Percentiles rank a stretch among this genome's conserved stretches.
phyloP scores from a whole-genome alignment of 768 basidiomycete species.

The Punctularia strigosozonata region DNA sequence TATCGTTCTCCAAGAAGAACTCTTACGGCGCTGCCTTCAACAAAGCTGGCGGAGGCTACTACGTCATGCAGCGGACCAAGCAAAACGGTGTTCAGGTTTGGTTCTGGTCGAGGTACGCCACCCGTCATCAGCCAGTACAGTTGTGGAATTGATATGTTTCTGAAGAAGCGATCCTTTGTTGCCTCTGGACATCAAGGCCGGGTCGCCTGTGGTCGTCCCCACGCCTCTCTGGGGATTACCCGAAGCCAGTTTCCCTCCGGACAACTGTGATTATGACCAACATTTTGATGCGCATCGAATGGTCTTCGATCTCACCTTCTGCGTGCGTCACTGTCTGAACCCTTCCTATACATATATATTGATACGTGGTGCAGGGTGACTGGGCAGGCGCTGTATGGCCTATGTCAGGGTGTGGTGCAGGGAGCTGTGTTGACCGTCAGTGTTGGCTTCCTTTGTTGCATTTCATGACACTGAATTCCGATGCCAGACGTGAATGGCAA shows the following conservation, averaged over 20 bases:
- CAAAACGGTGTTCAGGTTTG: conserved; percentile 40
- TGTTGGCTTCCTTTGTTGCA: conserved; percentile 2
- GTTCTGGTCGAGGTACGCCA: conserved; percentile 44
- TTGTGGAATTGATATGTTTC: background rate
- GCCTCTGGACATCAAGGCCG: background rate
- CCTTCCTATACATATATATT: conserved; percentile 4
- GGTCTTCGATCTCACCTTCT: conserved; percentile 51
- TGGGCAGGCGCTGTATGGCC: conserved; percentile 36
- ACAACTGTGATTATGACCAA: conserved; percentile 36
- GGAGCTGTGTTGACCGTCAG: conserved; percentile 36
- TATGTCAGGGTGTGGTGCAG: conserved; percentile 27
- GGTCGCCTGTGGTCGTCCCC: conserved; percentile 7
- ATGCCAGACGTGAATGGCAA: conserved; percentile 43
- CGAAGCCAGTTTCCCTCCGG: conserved; percentile 34
- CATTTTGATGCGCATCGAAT: conserved; percentile 43
- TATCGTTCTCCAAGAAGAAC: conserved; percentile 22
- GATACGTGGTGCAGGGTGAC: conserved; percentile 28
- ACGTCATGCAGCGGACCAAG: conserved; percentile 33
- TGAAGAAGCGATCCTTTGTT: background rate
- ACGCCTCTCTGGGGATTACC: conserved; percentile 30
- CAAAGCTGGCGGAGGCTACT: conserved; percentile 45
- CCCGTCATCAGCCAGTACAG: conserved; percentile 33
- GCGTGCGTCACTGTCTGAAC: conserved; percentile 23
- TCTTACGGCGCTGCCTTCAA: conserved; percentile 43
- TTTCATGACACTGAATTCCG: background rate